A percentile compares a stretch with the other conserved stretches of the same genome.
phyloP scores from a whole-genome alignment of 1,139 yeast species.

The Pichia sp. region DNA sequence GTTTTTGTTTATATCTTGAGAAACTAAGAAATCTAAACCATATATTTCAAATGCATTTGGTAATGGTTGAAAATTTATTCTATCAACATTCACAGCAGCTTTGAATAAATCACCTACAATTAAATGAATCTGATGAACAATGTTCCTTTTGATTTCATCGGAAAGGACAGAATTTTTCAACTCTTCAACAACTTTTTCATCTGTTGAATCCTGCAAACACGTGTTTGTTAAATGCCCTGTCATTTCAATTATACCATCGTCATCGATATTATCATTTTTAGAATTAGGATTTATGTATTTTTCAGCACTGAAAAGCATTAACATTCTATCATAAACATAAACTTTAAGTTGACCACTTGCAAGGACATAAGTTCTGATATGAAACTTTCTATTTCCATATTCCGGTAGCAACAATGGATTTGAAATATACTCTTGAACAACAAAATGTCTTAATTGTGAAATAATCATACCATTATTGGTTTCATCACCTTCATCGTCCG shows the following conservation, averaged over 20 bases:
- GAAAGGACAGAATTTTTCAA: conserved; percentile 44
- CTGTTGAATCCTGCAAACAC: conserved; percentile 57
- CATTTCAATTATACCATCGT: conserved; percentile 38
- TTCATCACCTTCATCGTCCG: conserved; percentile 39
- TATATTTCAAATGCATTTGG: conserved; percentile 76
- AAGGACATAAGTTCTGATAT: conserved; percentile 79
- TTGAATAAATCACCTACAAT: conserved; percentile 66
- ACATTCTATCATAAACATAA: conserved; percentile 69
- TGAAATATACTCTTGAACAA: conserved; percentile 72
- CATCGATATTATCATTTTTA: background rate
- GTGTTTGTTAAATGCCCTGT: conserved; percentile 86
- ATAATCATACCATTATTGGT: conserved; percentile 58
- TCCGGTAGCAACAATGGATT: conserved; percentile 59
- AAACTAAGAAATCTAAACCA: conserved; percentile 83
- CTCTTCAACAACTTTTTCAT: conserved; percentile 52
- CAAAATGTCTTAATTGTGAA: conserved; percentile 83
- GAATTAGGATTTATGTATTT: conserved; percentile 38
- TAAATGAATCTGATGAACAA: conserved; percentile 51
- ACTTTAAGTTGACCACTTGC: conserved; percentile 70
- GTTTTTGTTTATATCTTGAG: conserved; percentile 34
- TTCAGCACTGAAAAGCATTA: conserved; percentile 69
- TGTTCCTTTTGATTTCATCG: conserved; percentile 32
- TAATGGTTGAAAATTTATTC: conserved; percentile 83
- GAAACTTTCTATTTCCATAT: conserved; percentile 74
- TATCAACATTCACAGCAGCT: conserved; percentile 77